A percentile compares a stretch with the other conserved stretches of the same genome.
Conservation (phyloP, 345 rosid species). For the Populus pruinosa region DNA sequence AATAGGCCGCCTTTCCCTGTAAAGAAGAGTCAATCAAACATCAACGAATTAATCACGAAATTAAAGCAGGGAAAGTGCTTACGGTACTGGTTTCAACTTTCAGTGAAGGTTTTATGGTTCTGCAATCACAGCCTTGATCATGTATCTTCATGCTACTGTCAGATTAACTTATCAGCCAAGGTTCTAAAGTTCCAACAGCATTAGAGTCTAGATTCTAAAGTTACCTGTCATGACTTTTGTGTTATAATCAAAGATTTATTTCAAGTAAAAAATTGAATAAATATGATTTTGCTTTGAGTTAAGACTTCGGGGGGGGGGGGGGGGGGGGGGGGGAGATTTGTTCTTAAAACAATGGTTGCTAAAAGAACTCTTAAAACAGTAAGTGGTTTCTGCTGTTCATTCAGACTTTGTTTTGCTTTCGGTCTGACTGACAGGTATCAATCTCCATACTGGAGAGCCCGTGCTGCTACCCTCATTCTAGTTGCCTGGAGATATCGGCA, state of each 20-base stretch:
- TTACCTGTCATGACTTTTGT: not conserved
- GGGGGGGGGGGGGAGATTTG: too few species aligned
- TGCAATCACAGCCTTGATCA: not conserved
- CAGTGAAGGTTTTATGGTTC: not conserved
- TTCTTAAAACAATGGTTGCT: not conserved
- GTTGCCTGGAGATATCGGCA: conserved; percentile 84
- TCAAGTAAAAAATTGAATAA: not conserved
- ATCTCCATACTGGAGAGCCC: conserved; percentile 75
- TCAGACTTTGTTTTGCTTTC: not conserved
- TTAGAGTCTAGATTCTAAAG: not conserved
- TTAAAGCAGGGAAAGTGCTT: not conserved
- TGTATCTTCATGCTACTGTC: not conserved
- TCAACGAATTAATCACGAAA: not conserved
- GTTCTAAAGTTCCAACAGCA: not conserved
- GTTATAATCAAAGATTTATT: not conserved
- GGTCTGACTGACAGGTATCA: conserved; percentile 44
- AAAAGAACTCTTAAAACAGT: not conserved
- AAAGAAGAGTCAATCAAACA: not conserved
- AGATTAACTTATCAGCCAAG: not conserved
- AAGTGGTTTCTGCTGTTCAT: not conserved
- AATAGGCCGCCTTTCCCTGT: not conserved
- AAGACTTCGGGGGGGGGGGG: too few species aligned
- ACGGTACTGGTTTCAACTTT: not conserved
- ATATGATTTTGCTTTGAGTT: not conserved
- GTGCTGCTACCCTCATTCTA: conserved; percentile 62